Conservation (phyloP, 805 yeast species). For the Zygoascus tannicola region DNA sequence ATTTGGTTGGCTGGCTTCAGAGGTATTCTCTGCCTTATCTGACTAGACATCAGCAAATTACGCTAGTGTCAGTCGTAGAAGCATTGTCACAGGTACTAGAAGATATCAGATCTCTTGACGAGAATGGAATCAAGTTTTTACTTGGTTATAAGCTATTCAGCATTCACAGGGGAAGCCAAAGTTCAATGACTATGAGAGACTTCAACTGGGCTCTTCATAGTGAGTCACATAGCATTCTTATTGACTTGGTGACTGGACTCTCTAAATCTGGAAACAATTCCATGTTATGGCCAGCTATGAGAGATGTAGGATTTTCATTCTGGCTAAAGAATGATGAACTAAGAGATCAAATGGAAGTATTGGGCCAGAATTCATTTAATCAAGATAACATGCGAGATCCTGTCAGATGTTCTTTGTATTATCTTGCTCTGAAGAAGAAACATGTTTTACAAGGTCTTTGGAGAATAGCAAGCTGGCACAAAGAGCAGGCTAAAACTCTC, state of each 20-base stretch:
- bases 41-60: constrained; percentile 86
- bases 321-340: constrained; percentile 53
- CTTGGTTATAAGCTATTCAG: constrained; percentile 63
- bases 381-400: constrained; percentile 58
- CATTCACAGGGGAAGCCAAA: constrained; percentile 42
- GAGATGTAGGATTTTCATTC: constrained; percentile 54
- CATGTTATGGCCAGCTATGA: constrained; percentile 48
- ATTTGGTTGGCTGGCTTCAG: constrained; percentile 51
- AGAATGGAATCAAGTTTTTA: constrained; percentile 61
- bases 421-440: constrained; percentile 69
- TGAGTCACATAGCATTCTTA: constrained; percentile 59
- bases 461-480: constrained; percentile 65
- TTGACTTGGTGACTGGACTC: constrained; percentile 36
- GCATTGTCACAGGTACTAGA: constrained; percentile 49
- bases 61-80: constrained; percentile 60
- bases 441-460: constrained; percentile 71
- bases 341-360: constrained; percentile 47
- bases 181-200: constrained; percentile 64
- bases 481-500: constrained; percentile 75
- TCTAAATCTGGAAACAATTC: constrained; percentile 22
- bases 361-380: constrained; percentile 66
- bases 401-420: constrained; percentile 59
- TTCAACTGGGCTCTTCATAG: constrained; percentile 82
- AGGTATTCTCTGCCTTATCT: constrained; percentile 64
- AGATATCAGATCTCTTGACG: constrained; percentile 38